These are phyloP conservation scores for Cladosporium cucumerinum DNA, from an alignment of 2,329 filamentous ascomycete genomes.

Conservation along the genomic window DNA sequence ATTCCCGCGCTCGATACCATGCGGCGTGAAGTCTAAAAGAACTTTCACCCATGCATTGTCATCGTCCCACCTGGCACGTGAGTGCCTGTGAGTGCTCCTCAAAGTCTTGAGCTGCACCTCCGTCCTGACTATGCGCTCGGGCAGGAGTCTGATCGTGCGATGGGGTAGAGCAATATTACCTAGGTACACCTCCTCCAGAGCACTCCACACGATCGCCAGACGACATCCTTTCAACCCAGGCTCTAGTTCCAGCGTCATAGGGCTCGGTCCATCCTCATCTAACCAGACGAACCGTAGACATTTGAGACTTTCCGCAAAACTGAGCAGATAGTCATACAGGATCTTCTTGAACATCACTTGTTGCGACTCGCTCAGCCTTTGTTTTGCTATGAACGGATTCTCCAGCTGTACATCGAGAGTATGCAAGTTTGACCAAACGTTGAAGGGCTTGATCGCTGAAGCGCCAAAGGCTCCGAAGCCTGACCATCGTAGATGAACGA, in stretches of 20 bases:
- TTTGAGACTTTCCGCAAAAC: constrained; percentile 29
- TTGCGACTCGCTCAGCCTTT: constrained; percentile 24
- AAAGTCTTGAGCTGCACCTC: constrained; percentile 19
- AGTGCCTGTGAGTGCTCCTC: constrained; percentile 16
- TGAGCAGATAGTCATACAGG: constrained; percentile 31
- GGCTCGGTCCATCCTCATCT: constrained; percentile 30
- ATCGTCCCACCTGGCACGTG: neutral
- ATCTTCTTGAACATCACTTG: constrained; percentile 29
- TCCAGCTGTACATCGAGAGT: constrained; percentile 30
- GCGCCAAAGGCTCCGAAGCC: constrained; percentile 27
- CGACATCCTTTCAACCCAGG: constrained; percentile 18
- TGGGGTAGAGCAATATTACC: constrained; percentile 25
- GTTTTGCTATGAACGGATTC: constrained; percentile 24
- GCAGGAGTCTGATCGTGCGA: constrained; percentile 14
- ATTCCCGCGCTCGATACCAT: neutral
- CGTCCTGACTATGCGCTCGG: constrained; percentile 14
- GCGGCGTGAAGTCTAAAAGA: constrained; percentile 1
- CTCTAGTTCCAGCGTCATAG: constrained; percentile 27
- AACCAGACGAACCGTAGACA: constrained; percentile 33
- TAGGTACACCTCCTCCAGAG: constrained; percentile 26
- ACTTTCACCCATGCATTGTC: constrained; percentile 21
- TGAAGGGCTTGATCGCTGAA: constrained; percentile 6
- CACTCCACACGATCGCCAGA: constrained; percentile 22
- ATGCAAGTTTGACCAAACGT: constrained; percentile 28
- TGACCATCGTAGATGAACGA: constrained; percentile 34